Evolutionary conservation across 2,329 filamentous ascomycete species (phyloP), one percentile per base, ranked within the genome.

Genomic region (Fusarium circinatum): DNA sequence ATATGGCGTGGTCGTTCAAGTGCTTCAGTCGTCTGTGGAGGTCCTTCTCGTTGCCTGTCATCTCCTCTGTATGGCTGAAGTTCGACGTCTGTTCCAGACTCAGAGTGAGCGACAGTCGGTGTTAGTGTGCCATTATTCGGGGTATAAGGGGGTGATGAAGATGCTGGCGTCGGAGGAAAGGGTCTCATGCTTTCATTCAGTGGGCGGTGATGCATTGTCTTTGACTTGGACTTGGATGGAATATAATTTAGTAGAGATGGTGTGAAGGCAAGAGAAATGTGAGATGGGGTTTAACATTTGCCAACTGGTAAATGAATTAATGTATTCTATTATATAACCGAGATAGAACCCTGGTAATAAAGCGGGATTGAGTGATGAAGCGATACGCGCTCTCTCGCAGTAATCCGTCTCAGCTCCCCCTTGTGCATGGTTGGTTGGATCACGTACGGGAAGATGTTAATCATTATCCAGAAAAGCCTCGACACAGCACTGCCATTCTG

Each of bases 1-100:
- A 30, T 18, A 49, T 49, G 28, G 17, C 28, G 28, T 49, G 28
- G 28, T 49, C 28, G 28, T 49, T 30, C 7, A 3, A 10, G 8
- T 18, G 7, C 14, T 0, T 12, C 47, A 13, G 20, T 3, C 1
- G 7, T 5, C 8, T 30, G 20, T 17, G 14, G 10, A 30, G 5
- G 11, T 6, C 13, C 20, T 10, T 30, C 47, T 49, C 1, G 20
- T 6, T 30, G 14, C 14, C 10, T 49, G 14, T 49, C 47, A 6
- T 11, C 3, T 49, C 28, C 47, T n/a, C 10, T 49, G 11, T n/a
- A 30, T 4, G 20, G 28, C 10, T 17, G 47, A 18, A 49, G 47
- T 3, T 49, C 28, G 7, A 30, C 20, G 1, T 49, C 20, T 18
- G 28, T 17, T 30, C 28, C 28, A 3, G 13, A 17, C 26, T n/a